A percentile compares a stretch with the other conserved stretches of the same genome.
These are phyloP conservation scores for Olyra latifolia DNA, from an alignment of 176 grass and related monocot genomes.

Conservation along the genomic window DNA sequence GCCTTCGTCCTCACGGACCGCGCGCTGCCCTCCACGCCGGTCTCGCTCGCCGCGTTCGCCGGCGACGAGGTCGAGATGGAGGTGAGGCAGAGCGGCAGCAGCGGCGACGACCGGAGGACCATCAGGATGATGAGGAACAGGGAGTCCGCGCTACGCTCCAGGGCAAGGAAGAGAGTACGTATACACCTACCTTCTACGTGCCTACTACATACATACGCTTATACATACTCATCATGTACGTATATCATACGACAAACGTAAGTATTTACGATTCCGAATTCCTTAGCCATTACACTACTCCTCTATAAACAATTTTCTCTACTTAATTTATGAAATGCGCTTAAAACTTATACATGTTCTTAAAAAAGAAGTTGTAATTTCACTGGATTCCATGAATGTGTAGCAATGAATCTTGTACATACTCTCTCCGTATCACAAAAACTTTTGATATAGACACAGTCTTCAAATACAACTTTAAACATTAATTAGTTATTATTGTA, in stretches of 20 bases:
- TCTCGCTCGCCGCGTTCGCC: slow-evolving; percentile 31
- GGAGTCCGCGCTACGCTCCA: slow-evolving; percentile 56
- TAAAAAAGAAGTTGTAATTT: neutral
- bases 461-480: too few species aligned
- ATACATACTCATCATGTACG: too few species aligned
- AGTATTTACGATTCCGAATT: neutral
- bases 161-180: slow-evolving; percentile 59
- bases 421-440: too few species aligned
- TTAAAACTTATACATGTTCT: too few species aligned
- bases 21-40: slow-evolving; percentile 39
- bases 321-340: too few species aligned
- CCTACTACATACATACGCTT: neutral
- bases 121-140: slow-evolving; percentile 56
- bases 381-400: neutral
- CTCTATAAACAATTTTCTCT: neutral
- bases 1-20: slow-evolving; percentile 9
- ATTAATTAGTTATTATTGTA: too few species aligned
- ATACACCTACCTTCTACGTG: neutral
- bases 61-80: slow-evolving; percentile 51
- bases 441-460: too few species aligned
- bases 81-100: slow-evolving; percentile 27
- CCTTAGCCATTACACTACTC: neutral
- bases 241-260: neutral
- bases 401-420: neutral
- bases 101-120: slow-evolving; percentile 44